Evolutionary conservation across 208 protist species (phyloP), one percentile per base, ranked within the genome.

Genomic region (Acanthamoeba healyi): DNA sequence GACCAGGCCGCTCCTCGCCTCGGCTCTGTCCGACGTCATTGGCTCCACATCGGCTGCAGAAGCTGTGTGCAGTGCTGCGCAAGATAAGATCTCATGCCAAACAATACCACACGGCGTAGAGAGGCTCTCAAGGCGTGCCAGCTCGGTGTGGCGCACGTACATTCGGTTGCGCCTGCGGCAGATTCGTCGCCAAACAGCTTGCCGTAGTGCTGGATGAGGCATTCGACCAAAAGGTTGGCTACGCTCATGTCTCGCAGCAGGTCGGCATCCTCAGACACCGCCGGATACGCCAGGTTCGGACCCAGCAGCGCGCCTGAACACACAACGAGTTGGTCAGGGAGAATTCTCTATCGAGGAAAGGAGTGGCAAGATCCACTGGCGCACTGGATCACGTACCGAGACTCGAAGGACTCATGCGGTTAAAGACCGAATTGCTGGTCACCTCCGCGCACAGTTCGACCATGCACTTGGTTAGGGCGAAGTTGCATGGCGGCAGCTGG

Each of bases 231-330:
- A 19, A 70, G 49, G 56, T 91, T 91, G 36, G 54, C 84, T 6
- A 72, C 36, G 56, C 58, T 91, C 56, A 91, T 63, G 84, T 91
- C 84, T 0, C 84, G 49, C 84, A 91, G 38, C 84, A 91, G 38
- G 38, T 63, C 49, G 29, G 84, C 84, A n/a, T 91, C 84, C 56
- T 91, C 54, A 2, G 84, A 91, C 32, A 91, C 58, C 34, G 19
- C 34, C 32, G 84, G 84, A 32, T 91, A 91, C 0, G 84, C 84
- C 38, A 91, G 49, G 58, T 91, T 91, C 32, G 84, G 84, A 36
- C 84, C 84, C 58, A 91, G 24, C 14, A 91, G 84, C 36, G 84
- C 84, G 24, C 65, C 65, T 74, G 61, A 22, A 5, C 44, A 49
- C 12, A 49, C 44, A 61, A 61, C 54, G 4, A 54, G 15, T 54